Conservation (phyloP, 139 green algal genomes). For the Astrephomene gubernaculifera region DNA sequence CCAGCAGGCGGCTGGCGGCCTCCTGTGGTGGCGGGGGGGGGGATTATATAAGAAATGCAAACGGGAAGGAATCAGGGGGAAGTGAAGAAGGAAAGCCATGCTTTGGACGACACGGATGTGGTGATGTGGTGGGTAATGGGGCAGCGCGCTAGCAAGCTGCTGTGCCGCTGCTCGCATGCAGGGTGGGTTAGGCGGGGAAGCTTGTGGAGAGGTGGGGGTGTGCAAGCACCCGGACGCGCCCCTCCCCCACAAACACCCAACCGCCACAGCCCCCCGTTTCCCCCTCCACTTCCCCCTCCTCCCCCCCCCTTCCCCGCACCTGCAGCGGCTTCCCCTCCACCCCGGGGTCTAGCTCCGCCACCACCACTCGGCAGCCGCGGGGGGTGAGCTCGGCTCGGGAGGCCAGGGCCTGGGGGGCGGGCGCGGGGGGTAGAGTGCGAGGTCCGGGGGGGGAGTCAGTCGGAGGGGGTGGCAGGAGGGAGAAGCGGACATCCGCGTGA, state of each 20-base stretch:
- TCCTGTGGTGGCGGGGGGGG: conserved; percentile 57
- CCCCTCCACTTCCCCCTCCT: neutral
- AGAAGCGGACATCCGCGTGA: neutral
- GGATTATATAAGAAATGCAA: too few relatives aligned
- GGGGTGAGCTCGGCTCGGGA: conserved; percentile 47
- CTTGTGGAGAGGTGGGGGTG: too few relatives aligned
- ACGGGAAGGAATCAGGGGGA: neutral
- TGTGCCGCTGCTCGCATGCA: too few relatives aligned
- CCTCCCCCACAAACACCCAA: neutral
- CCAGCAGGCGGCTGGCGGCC: conserved; percentile 75
- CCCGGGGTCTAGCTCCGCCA: conserved; percentile 75
- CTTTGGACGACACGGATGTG: too few relatives aligned
- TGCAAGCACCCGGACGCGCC: too few relatives aligned
- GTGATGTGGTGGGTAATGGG: too few relatives aligned
- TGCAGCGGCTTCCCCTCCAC: conserved; percentile 82
- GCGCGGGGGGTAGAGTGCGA: neutral
- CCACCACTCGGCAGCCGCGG: conserved; percentile 73
- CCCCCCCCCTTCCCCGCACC: conserved; percentile 1
- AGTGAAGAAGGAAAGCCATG: too few relatives aligned
- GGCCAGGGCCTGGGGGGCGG: conserved; percentile 49
- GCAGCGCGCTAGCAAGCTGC: too few relatives aligned
- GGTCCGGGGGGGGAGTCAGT: neutral
- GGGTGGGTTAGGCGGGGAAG: too few relatives aligned
- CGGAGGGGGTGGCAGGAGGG: neutral
- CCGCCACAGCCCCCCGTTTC: neutral